Conservation (phyloP, 2,329 filamentous ascomycete genomes). For the Lecanicillium sp. region DNA sequence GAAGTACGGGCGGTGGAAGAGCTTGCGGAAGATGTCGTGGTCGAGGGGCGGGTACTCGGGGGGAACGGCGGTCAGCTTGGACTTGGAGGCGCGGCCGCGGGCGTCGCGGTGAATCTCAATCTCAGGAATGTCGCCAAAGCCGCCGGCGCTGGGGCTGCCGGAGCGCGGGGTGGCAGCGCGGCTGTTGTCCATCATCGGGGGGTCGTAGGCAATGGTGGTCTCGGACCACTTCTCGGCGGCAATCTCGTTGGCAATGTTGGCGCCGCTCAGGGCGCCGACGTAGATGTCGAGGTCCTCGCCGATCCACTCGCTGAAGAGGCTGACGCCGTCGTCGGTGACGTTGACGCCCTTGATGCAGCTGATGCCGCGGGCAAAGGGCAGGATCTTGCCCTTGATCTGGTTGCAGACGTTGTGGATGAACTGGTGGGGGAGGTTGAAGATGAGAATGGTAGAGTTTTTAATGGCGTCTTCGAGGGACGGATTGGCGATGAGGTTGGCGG, state of each 20-base stretch:
- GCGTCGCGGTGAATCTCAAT: slow-evolving; percentile 58
- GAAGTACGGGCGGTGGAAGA: slow-evolving; percentile 97
- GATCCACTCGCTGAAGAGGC: slow-evolving; percentile 91
- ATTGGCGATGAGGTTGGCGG: slow-evolving; percentile 76
- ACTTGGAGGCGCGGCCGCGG: slow-evolving; percentile 57
- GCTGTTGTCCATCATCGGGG: slow-evolving; percentile 74
- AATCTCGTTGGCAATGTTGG: slow-evolving; percentile 94
- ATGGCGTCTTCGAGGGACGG: slow-evolving; percentile 74
- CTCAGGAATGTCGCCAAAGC: slow-evolving; percentile 44
- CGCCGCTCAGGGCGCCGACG: slow-evolving; percentile 88
- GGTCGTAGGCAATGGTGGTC: slow-evolving; percentile 94
- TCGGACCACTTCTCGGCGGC: slow-evolving; percentile 95
- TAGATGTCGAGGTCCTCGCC: slow-evolving; percentile 89
- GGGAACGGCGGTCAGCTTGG: slow-evolving; percentile 68
- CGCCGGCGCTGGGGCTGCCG: slow-evolving; percentile 40
- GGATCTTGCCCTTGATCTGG: slow-evolving; percentile 76
- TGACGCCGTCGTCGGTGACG: slow-evolving; percentile 77
- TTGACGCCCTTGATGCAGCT: slow-evolving; percentile 98
- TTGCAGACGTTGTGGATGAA: slow-evolving; percentile 86
- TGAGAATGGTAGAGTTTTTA: slow-evolving; percentile 74
- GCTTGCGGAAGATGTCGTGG: slow-evolving; percentile 70
- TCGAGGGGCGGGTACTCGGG: slow-evolving; percentile 78
- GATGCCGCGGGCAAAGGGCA: slow-evolving; percentile 87
- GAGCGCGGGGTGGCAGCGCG: slow-evolving; percentile 53
- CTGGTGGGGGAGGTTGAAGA: slow-evolving; percentile 96